Conservation (phyloP, 768 basidiomycete species). For the Floccularia luteovirens region DNA sequence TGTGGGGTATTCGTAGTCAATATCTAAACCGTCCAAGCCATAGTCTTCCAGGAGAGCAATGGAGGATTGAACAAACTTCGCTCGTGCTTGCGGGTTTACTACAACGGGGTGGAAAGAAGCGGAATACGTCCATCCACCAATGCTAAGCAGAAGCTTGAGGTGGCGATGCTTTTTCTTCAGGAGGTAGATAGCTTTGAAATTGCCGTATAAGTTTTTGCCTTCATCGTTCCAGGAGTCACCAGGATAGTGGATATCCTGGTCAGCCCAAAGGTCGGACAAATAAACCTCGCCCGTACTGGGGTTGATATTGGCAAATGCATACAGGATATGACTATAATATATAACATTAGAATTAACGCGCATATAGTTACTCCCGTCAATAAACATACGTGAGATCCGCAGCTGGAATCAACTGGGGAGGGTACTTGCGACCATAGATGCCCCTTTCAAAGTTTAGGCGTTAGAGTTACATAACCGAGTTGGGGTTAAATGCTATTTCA, state of each 20-base stretch:
- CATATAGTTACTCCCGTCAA: slow-evolving; percentile 2
- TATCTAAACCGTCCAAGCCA: slow-evolving; percentile 86
- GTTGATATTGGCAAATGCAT: slow-evolving; percentile 88
- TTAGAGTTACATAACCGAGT: neutral
- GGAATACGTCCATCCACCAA: slow-evolving; percentile 95
- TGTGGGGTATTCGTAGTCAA: slow-evolving; percentile 91
- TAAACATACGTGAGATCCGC: slow-evolving; percentile 75
- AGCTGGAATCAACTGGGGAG: slow-evolving; percentile 76
- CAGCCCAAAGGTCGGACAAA: slow-evolving; percentile 89
- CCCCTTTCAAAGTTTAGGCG: slow-evolving; percentile 45
- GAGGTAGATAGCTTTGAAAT: slow-evolving; percentile 88
- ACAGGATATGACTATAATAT: slow-evolving; percentile 67
- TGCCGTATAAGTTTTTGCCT: slow-evolving; percentile 90
- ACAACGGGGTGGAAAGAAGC: slow-evolving; percentile 83
- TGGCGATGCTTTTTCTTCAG: slow-evolving; percentile 83
- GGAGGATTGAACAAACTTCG: slow-evolving; percentile 75
- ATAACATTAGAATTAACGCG: slow-evolving; percentile 5
- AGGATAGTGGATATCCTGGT: slow-evolving; percentile 94
- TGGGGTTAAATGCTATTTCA: slow-evolving; percentile 20
- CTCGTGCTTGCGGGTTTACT: slow-evolving; percentile 48
- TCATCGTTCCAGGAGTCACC: slow-evolving; percentile 93
- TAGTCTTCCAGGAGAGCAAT: slow-evolving; percentile 83
- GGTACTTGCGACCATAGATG: slow-evolving; percentile 91
- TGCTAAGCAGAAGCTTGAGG: slow-evolving; percentile 76
- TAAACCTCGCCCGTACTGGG: slow-evolving; percentile 80